Percentiles rank a stretch among this genome's conserved stretches.
Evolutionary conservation across 1,139 yeast genomes (phyloP).

Genomic region (Zygoascus sp.): DNA sequence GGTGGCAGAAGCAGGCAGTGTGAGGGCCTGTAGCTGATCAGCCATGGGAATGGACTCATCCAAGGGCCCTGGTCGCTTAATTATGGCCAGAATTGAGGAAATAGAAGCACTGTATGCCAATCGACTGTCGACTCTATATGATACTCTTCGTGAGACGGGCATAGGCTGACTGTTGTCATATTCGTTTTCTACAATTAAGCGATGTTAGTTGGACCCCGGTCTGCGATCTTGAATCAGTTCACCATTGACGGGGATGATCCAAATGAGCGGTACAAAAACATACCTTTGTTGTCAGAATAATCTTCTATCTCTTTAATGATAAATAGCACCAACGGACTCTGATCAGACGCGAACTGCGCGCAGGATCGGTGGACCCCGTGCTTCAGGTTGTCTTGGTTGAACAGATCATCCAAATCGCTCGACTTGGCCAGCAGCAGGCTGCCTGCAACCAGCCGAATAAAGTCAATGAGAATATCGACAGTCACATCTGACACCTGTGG

Average conservation of each 20-base stretch:
- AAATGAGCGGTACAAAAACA: too few relatives aligned
- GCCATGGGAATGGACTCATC: slow-evolving; percentile 30
- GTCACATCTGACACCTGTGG: neutral
- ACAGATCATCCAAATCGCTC: slow-evolving; percentile 23
- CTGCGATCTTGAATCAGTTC: too few relatives aligned
- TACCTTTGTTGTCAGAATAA: slow-evolving; percentile 11
- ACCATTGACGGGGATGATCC: too few relatives aligned
- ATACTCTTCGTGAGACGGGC: neutral
- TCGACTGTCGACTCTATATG: slow-evolving; percentile 14
- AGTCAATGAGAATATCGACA: slow-evolving; percentile 13
- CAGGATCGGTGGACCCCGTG: slow-evolving; percentile 14
- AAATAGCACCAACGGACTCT: slow-evolving; percentile 26
- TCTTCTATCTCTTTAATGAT: slow-evolving; percentile 22
- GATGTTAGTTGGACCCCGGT: neutral
- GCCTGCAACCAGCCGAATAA: slow-evolving; percentile 17
- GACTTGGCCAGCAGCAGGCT: slow-evolving; percentile 25
- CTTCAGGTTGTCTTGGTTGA: slow-evolving; percentile 15
- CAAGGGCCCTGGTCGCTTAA: slow-evolving; percentile 44
- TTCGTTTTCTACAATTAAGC: neutral
- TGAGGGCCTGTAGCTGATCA: slow-evolving; percentile 41
- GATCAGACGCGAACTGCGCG: slow-evolving; percentile 24
- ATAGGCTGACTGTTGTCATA: neutral
- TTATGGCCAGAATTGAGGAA: slow-evolving; percentile 36
- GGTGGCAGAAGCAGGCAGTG: slow-evolving; percentile 24
- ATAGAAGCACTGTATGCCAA: slow-evolving; percentile 17